These are phyloP conservation scores for Magnusiomyces fungicola DNA, from an alignment of 1,139 yeast genomes.

Conservation along the genomic window DNA sequence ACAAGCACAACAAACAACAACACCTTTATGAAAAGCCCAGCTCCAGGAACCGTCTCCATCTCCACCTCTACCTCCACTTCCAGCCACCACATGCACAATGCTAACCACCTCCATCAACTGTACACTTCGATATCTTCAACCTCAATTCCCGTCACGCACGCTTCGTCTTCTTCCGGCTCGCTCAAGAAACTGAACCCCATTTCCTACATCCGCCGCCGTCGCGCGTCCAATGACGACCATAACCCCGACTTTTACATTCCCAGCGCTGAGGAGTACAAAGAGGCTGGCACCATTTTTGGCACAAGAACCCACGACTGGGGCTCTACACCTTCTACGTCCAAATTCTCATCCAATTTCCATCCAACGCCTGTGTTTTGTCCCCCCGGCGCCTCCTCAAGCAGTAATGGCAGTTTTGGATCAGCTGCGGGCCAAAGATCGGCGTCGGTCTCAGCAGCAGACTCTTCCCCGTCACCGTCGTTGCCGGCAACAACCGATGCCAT, in stretches of 20 bases:
- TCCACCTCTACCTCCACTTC: too few relatives aligned
- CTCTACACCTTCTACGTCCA: conserved; percentile 11
- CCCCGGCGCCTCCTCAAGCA: not conserved
- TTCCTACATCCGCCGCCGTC: conserved; percentile 17
- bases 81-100: too few relatives aligned
- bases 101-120: too few relatives aligned
- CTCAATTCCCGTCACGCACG: conserved; percentile 2
- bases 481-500: not conserved
- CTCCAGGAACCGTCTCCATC: too few relatives aligned
- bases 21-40: too few relatives aligned
- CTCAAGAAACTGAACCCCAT: conserved; percentile 26
- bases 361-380: conserved; percentile 12
- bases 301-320: conserved; percentile 33
- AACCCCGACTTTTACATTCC: conserved; percentile 7
- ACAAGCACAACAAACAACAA: too few relatives aligned
- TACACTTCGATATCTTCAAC: too few relatives aligned
- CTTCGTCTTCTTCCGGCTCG: conserved; percentile 16
- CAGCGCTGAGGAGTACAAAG: conserved; percentile 18
- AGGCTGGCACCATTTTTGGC: conserved; percentile 31
- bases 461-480: not conserved
- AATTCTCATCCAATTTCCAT: conserved; percentile 6
- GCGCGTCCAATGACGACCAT: conserved; percentile 8
- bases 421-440: too few relatives aligned
- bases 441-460: not conserved
- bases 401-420: too few relatives aligned